Evolutionary conservation across 345 rosid genomes (phyloP).

Genomic region (Ceriops zippeliana): DNA sequence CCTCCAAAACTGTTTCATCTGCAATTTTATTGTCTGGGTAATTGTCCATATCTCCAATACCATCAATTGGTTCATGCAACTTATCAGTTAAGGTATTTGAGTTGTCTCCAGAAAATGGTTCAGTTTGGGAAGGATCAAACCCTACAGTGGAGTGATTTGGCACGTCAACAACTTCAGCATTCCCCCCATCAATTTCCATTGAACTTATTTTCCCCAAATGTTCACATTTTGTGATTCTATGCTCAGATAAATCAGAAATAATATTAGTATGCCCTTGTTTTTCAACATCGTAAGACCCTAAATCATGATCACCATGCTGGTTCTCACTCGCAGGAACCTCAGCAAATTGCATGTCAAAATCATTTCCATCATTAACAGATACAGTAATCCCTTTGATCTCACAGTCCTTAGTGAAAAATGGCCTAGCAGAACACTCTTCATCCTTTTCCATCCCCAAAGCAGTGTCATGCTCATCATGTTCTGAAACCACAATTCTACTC

Average conservation of each 20-base stretch:
- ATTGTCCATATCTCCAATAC: slow-evolving; percentile 22
- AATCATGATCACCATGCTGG: slow-evolving; percentile 21
- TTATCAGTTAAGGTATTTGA: slow-evolving; percentile 20
- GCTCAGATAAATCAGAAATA: slow-evolving; percentile 13
- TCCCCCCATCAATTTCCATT: slow-evolving; percentile 43
- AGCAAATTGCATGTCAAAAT: slow-evolving; percentile 27
- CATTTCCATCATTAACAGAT: slow-evolving; percentile 24
- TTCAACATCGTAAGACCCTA: slow-evolving; percentile 15
- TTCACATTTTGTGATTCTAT: slow-evolving; percentile 34
- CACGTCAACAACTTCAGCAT: slow-evolving; percentile 39
- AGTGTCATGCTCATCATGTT: slow-evolving; percentile 36
- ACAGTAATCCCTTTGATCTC: slow-evolving; percentile 31
- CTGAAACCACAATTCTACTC: slow-evolving; percentile 48
- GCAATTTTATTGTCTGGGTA: not conserved
- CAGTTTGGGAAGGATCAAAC: slow-evolving; percentile 13
- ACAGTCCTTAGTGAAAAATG: slow-evolving; percentile 32
- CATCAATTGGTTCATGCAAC: slow-evolving; percentile 11
- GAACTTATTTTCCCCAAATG: slow-evolving; percentile 37
- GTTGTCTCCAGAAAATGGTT: slow-evolving; percentile 13
- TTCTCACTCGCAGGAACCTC: slow-evolving; percentile 24
- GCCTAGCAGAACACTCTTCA: slow-evolving; percentile 36
- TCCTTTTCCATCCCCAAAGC: slow-evolving; percentile 40
- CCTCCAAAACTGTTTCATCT: slow-evolving; percentile 37
- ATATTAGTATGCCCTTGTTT: slow-evolving; percentile 25
- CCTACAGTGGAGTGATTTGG: slow-evolving; percentile 29